phyloP scores from a whole-genome alignment of 768 basidiomycete species.

The Mrakia frigida region DNA sequence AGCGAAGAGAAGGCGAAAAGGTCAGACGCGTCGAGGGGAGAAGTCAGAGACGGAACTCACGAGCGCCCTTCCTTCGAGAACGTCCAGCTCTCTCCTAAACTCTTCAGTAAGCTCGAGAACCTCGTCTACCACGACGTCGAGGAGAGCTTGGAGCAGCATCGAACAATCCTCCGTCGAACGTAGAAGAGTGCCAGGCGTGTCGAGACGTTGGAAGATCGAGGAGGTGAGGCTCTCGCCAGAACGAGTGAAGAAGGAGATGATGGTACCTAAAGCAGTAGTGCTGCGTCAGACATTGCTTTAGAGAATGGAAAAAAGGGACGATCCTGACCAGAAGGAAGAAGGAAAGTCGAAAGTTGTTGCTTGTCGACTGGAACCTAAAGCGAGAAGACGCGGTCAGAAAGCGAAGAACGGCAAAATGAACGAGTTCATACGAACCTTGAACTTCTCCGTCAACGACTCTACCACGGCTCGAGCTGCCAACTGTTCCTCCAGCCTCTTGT shows the following conservation, averaged over 20 bases:
- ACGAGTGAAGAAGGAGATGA: constrained; percentile 28
- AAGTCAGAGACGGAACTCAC: neutral
- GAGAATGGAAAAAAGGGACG: neutral
- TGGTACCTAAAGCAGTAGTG: neutral
- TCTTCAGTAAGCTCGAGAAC: constrained; percentile 9
- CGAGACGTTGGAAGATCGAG: constrained; percentile 2
- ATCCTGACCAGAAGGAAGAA: constrained; percentile 22
- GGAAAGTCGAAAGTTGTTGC: constrained; percentile 27
- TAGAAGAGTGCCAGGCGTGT: constrained; percentile 26
- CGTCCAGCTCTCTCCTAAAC: constrained; percentile 27
- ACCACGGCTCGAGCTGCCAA: constrained; percentile 30
- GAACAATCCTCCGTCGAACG: constrained; percentile 26
- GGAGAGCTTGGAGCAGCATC: constrained; percentile 27
- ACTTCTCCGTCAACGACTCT: constrained; percentile 19
- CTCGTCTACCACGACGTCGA: constrained; percentile 29
- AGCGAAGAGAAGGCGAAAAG: neutral
- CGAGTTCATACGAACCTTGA: neutral
- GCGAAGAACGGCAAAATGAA: neutral
- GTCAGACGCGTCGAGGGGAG: neutral
- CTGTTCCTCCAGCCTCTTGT: constrained; percentile 28
- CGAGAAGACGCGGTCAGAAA: neutral
- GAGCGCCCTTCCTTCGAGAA: constrained; percentile 27
- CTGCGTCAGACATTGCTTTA: neutral
- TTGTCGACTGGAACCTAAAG: constrained; percentile 19
- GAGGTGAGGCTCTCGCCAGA: neutral